These are phyloP conservation scores for Candida sakaeoensis DNA, from an alignment of 805 yeast species.

Conservation along the genomic window DNA sequence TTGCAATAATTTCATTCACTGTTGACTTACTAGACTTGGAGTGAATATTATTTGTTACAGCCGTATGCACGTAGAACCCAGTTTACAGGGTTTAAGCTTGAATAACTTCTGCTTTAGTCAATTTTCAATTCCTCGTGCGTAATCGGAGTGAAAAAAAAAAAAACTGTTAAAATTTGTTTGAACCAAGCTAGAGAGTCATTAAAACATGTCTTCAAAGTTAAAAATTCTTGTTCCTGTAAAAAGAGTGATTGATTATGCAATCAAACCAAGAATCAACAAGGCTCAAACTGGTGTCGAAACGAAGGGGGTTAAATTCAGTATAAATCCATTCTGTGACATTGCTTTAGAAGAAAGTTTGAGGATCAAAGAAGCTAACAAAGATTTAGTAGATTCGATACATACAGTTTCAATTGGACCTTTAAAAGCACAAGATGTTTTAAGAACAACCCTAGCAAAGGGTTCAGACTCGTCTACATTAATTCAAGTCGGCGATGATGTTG, in stretches of 20 bases:
- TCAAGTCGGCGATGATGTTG: constrained; percentile 65
- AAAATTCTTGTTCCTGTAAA: constrained; percentile 90
- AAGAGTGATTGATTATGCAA: constrained; percentile 89
- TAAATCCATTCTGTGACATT: constrained; percentile 97
- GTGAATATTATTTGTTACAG: no score
- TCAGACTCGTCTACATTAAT: constrained; percentile 82
- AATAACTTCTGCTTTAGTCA: no score
- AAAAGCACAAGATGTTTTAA: constrained; percentile 81
- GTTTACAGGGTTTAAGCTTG: no score
- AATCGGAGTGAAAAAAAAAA: constrained; percentile 1
- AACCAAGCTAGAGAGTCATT: no score
- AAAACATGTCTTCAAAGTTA: constrained; percentile 45
- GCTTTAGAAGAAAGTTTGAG: constrained; percentile 94
- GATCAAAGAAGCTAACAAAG: constrained; percentile 63
- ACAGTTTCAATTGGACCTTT: constrained; percentile 89
- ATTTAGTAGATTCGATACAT: constrained; percentile 73
- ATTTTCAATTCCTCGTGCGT: no score
- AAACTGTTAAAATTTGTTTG: no score
- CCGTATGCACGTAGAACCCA: no score
- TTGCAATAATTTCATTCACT: no score
- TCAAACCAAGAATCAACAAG: constrained; percentile 88
- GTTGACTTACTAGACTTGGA: no score
- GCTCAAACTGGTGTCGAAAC: constrained; percentile 81
- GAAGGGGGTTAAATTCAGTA: constrained; percentile 84
- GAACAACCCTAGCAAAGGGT: constrained; percentile 93